Conservation (phyloP, 202 grass and related monocot genomes). For the Zizania palustris region DNA sequence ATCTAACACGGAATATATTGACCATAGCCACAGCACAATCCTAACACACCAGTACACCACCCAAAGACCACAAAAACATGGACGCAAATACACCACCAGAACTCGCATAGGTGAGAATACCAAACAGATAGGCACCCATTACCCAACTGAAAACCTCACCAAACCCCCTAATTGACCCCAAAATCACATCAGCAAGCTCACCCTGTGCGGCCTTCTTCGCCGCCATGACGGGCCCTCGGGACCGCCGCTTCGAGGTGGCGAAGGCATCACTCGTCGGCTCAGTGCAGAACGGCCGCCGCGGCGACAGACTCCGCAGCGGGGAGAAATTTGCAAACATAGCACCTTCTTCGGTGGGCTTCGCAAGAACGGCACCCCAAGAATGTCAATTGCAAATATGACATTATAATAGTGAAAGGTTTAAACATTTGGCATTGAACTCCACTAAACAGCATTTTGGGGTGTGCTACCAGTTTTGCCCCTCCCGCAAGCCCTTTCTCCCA, state of each 20-base stretch:
- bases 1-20: background rate
- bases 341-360: too few species aligned
- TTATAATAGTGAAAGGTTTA: too few species aligned
- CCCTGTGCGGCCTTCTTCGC: slow-evolving; percentile 87
- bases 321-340: too few species aligned
- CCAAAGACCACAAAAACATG: background rate
- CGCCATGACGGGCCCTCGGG: slow-evolving; percentile 82
- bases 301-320: slow-evolving; percentile 47
- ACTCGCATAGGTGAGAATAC: background rate
- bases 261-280: slow-evolving; percentile 40
- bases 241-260: slow-evolving; percentile 65
- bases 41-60: background rate
- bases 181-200: slow-evolving; percentile 34
- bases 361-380: too few species aligned
- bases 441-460: too few species aligned
- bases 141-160: slow-evolving; percentile 17
- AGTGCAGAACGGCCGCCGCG: slow-evolving; percentile 46
- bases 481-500: too few species aligned
- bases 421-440: too few species aligned
- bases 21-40: background rate
- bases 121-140: background rate
- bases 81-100: background rate
- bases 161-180: slow-evolving; percentile 13
- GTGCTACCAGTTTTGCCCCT: too few species aligned
- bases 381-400: too few species aligned